phyloP scores from a whole-genome alignment of 495 filamentous ascomycete species.

The Chlorociboria aeruginascens region DNA sequence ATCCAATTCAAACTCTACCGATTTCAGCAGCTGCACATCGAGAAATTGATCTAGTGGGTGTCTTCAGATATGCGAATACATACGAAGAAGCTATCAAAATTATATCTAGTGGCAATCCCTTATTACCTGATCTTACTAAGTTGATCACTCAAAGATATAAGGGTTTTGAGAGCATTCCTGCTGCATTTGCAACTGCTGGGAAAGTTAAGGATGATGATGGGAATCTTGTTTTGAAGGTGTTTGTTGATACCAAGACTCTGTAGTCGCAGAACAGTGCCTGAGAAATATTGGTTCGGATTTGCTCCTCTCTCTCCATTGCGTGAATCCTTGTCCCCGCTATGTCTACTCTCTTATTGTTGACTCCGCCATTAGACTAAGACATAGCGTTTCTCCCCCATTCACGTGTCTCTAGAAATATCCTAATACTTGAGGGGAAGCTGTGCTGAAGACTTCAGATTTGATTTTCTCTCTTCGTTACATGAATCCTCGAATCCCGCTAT shows the following conservation, averaged over 20 bases:
- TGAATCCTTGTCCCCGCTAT: too few species aligned
- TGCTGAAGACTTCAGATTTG: too few species aligned
- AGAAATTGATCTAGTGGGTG: conserved; percentile 87
- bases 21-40: conserved; percentile 74
- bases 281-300: too few species aligned
- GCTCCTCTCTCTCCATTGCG: too few species aligned
- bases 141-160: conserved; percentile 61
- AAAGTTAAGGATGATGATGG: conserved; percentile 39
- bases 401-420: too few species aligned
- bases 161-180: conserved; percentile 31
- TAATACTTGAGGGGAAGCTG: too few species aligned
- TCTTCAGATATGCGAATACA: conserved; percentile 81
- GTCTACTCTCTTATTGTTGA: too few species aligned
- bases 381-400: too few species aligned
- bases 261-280: neutral
- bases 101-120: conserved; percentile 41
- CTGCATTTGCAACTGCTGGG: conserved; percentile 40
- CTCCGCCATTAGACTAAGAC: too few species aligned
- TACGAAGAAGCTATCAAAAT: conserved; percentile 70
- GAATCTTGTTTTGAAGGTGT: conserved; percentile 40
- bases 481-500: too few species aligned
- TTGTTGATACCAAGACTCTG: conserved; percentile 28
- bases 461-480: too few species aligned
- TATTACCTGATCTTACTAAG: conserved; percentile 43
- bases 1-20: conserved; percentile 74